Conservation (phyloP, 768 basidiomycete genomes). For the Cystobasidium ongulense region DNA sequence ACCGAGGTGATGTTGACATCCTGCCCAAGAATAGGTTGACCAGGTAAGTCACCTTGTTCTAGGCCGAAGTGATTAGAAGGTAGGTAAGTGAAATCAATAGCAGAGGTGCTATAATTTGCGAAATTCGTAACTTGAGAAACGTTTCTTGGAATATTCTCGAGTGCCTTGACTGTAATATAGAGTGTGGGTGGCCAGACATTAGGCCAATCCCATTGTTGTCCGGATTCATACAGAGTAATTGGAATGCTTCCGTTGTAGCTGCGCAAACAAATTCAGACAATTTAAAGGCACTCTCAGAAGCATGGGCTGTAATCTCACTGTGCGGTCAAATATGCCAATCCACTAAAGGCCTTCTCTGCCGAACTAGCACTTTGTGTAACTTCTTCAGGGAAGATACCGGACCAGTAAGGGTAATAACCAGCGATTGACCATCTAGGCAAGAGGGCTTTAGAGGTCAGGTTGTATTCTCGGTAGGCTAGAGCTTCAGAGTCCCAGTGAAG, state of each 20-base stretch:
- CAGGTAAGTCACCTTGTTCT: constrained; percentile 60
- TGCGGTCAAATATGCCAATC: constrained; percentile 67
- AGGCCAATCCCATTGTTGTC: constrained; percentile 66
- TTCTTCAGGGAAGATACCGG: constrained; percentile 69
- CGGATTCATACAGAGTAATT: constrained; percentile 65
- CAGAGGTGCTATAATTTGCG: constrained; percentile 50
- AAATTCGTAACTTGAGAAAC: constrained; percentile 54
- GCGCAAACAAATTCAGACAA: not conserved
- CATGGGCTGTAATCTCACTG: constrained; percentile 42
- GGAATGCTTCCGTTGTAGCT: constrained; percentile 79
- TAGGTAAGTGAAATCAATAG: constrained; percentile 59
- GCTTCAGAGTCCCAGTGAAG: constrained; percentile 73
- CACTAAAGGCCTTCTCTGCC: constrained; percentile 65
- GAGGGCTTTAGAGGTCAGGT: constrained; percentile 59
- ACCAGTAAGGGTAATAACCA: constrained; percentile 67
- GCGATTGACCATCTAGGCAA: constrained; percentile 64
- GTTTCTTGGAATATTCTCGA: constrained; percentile 65
- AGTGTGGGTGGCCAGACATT: constrained; percentile 76
- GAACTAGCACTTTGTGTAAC: constrained; percentile 54
- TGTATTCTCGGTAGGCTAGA: constrained; percentile 88
- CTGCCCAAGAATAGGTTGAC: constrained; percentile 53
- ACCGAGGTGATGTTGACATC: constrained; percentile 11
- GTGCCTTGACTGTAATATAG: constrained; percentile 66
- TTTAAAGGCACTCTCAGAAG: too few relatives aligned
- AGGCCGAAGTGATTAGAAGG: constrained; percentile 75